Base-by-base conservation (phyloP, 768 basidiomycete species). In the Pluteus cervinus region DNA sequence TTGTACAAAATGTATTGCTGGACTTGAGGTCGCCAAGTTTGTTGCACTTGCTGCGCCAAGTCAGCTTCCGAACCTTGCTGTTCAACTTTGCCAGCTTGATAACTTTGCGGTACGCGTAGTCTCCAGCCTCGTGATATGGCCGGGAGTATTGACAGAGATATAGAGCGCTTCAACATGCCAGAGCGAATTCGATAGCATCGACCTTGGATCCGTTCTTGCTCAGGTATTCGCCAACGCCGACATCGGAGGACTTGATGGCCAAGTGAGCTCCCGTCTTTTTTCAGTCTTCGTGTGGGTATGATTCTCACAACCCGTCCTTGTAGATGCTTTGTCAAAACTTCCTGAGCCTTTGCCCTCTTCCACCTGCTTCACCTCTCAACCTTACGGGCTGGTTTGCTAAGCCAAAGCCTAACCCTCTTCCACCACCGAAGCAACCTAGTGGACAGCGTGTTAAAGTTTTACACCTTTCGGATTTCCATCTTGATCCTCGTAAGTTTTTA, bases 391-490 rank as follows among this genome's bases (percentile, higher is more conserved):
- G 84, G 79, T 88, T 87, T 57, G 63, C 72, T 20, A 87, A 84
- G 55, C 81, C 83, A 3, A 88, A 87, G 52, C 85, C 85, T 1
- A 68, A 70, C 20, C 77, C 78, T 4, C 67, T 79, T 9, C 81
- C 81, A n/a, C 43, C 63, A 7, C 65, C 67, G 0, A 81, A 69
- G 53, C 65, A 67, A 52, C 69, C 71, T 11, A 82, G 75, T 29
- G 83, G 83, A 9, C 57, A 82, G 48, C 66, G 75, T 24, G 60
- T 86, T 29, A 86, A 83, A 52, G 76, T 86, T 0, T 56, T 88
- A 40, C 86, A 87, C 52, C 39, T 88, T n/a, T 84, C 82, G 1
- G 85, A 87, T 50, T 65, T 84, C 40, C 86, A 86, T 53, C 58
- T 88, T 35, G 85, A 87, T 54, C 79, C 84, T 25, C 71, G 84